These are phyloP conservation scores for Zygosaccharomyces bisporus DNA, from an alignment of 805 yeast species.

Conservation along the genomic window DNA sequence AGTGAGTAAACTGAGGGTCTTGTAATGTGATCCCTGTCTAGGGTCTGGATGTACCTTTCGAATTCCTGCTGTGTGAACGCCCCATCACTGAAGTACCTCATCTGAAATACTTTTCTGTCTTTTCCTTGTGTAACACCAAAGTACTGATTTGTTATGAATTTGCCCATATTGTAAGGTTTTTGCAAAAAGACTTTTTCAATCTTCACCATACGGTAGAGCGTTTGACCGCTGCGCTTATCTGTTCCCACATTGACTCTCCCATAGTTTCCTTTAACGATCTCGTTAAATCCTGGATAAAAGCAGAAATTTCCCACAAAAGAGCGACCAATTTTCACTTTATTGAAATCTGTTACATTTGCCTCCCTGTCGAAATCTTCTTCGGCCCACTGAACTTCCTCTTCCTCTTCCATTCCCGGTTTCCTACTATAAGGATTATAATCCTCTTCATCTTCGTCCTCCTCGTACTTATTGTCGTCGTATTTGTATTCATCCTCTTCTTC, in stretches of 20 bases:
- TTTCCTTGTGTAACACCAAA: conserved; percentile 81
- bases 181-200: conserved; percentile 60
- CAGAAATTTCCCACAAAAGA: conserved; percentile 68
- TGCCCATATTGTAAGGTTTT: conserved; percentile 49
- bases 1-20: conserved; percentile 61
- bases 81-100: conserved; percentile 77
- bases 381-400: conserved; percentile 49
- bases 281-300: conserved; percentile 77
- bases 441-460: conserved; percentile 42
- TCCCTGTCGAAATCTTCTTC: conserved; percentile 41
- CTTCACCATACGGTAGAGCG: conserved; percentile 78
- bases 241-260: conserved; percentile 81
- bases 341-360: conserved; percentile 61
- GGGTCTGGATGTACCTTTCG: conserved; percentile 58
- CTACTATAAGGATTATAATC: conserved; percentile 37
- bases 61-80: conserved; percentile 69
- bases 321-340: conserved; percentile 73
- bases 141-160: conserved; percentile 50
- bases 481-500: conserved; percentile 43
- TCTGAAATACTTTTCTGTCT: conserved; percentile 66
- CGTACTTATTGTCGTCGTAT: conserved; percentile 36
- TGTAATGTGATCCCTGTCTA: conserved; percentile 49
- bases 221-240: conserved; percentile 55
- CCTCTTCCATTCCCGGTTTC: conserved; percentile 37
- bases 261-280: conserved; percentile 64